Percentiles rank a stretch among this genome's conserved stretches.
These are phyloP conservation scores for Fusarium virguliforme DNA, from an alignment of 2,329 filamentous ascomycete species.

Conservation along the genomic window DNA sequence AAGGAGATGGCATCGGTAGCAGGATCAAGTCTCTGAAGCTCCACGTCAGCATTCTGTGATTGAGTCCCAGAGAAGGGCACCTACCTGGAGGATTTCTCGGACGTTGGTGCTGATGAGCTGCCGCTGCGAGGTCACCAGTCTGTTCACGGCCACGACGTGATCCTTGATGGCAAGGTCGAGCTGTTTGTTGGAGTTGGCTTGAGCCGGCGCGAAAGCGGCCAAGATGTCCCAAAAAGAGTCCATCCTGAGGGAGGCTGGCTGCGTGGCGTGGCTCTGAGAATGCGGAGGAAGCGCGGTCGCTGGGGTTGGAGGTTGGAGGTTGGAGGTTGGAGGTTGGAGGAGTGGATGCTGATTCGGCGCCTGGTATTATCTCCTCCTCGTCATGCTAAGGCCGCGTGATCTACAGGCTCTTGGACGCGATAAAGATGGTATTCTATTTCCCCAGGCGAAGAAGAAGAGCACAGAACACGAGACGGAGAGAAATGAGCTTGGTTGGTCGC, in stretches of 20 bases:
- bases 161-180: constrained; percentile 60
- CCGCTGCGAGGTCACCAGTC: constrained; percentile 56
- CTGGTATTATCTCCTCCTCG: constrained; percentile 21
- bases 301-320: constrained; percentile 25
- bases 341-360: constrained; percentile 30
- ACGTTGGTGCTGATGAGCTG: constrained; percentile 56
- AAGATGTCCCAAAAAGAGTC: constrained; percentile 55
- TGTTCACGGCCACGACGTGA: constrained; percentile 59
- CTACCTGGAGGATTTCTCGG: constrained; percentile 61
- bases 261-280: constrained; percentile 11
- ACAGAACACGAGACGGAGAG: constrained; percentile 10
- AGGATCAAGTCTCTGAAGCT: constrained; percentile 63
- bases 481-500: constrained; percentile 28
- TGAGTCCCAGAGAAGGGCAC: not conserved
- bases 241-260: constrained; percentile 49
- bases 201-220: constrained; percentile 60
- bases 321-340: constrained; percentile 18
- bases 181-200: constrained; percentile 49
- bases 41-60: constrained; percentile 36
- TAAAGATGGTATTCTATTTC: not conserved
- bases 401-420: not conserved
- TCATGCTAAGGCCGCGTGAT: constrained; percentile 24
- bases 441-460: not conserved
- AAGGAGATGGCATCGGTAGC: constrained; percentile 67
- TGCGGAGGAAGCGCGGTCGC: constrained; percentile 10